These are phyloP conservation scores for Fusarium tjaetaba DNA, from an alignment of 2,329 filamentous ascomycete genomes.

Conservation along the genomic window DNA sequence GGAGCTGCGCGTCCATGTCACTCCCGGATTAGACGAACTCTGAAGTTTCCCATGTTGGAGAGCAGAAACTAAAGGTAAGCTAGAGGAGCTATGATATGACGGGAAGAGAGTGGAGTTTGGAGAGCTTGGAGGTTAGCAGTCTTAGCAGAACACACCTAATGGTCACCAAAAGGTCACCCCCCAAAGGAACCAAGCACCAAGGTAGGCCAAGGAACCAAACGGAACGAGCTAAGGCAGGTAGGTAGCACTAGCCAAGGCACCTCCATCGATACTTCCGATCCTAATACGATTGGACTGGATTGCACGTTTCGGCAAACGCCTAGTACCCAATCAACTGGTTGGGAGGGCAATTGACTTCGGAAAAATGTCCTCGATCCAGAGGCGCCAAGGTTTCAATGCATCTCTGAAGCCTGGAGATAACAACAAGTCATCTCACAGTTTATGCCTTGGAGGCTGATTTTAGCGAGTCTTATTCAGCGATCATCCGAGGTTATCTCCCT, in stretches of 20 bases:
- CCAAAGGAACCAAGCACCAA: neutral
- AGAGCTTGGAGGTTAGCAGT: neutral
- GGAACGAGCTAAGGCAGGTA: constrained; percentile 6
- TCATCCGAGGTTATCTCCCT: neutral
- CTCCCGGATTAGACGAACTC: constrained; percentile 24
- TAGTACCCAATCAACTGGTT: constrained; percentile 13
- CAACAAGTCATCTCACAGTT: constrained; percentile 14
- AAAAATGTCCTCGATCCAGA: constrained; percentile 27
- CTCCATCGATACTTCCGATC: constrained; percentile 34
- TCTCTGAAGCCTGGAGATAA: constrained; percentile 1
- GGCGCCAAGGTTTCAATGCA: constrained; percentile 35
- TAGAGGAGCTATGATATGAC: constrained; percentile 34
- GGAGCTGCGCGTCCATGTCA: constrained; percentile 11
- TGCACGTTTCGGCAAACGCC: constrained; percentile 33
- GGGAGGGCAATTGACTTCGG: constrained; percentile 22
- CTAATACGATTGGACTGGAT: constrained; percentile 31
- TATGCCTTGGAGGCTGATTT: constrained; percentile 17
- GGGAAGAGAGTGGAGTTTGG: constrained; percentile 15
- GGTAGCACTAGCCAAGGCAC: constrained; percentile 29
- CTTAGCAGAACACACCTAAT: neutral
- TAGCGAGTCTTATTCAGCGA: neutral
- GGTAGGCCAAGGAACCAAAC: neutral
- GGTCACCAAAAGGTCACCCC: neutral
- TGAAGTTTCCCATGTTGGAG: constrained; percentile 29
- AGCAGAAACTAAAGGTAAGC: neutral